A percentile compares a stretch with the other conserved stretches of the same genome.
phyloP scores from a whole-genome alignment of 2,329 filamentous ascomycete species.

The Penicillium paneum region DNA sequence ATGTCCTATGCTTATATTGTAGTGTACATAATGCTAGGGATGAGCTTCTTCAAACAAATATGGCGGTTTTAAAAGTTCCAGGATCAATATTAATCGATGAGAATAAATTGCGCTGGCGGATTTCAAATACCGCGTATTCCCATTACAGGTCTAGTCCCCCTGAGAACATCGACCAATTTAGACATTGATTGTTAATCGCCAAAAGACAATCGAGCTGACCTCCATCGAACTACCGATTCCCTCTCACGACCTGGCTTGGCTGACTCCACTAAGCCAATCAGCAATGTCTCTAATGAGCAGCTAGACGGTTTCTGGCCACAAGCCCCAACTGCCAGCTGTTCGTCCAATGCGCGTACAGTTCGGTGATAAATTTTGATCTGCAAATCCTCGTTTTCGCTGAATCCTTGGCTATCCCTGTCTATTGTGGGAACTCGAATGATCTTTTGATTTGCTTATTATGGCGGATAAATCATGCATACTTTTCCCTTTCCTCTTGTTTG shows the following conservation, averaged over 20 bases:
- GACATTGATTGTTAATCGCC: not conserved
- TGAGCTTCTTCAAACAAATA: not conserved
- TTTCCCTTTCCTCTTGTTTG: not conserved
- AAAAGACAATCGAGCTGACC: not conserved
- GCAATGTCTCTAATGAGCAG: not conserved
- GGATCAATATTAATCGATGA: not conserved
- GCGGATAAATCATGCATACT: not conserved
- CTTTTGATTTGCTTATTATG: not conserved
- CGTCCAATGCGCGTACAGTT: not conserved
- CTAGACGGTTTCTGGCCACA: not conserved
- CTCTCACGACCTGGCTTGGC: not conserved
- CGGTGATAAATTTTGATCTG: not conserved
- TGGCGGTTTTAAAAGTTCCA: not conserved
- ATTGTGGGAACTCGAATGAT: not conserved
- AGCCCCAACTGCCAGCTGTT: not conserved
- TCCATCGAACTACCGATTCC: conserved; percentile 1
- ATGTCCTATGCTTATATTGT: not conserved
- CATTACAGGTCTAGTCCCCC: not conserved
- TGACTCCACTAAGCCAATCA: not conserved
- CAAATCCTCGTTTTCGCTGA: not conserved
- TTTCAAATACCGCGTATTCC: not conserved
- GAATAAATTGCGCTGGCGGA: not conserved
- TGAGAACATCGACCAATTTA: not conserved
- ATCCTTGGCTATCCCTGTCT: not conserved
- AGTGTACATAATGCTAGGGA: too few relatives aligned